Percentiles rank a stretch among this genome's conserved stretches.
These are phyloP conservation scores for Acanthamoeba sp. DNA, from an alignment of 208 protist species.

Conservation along the genomic window DNA sequence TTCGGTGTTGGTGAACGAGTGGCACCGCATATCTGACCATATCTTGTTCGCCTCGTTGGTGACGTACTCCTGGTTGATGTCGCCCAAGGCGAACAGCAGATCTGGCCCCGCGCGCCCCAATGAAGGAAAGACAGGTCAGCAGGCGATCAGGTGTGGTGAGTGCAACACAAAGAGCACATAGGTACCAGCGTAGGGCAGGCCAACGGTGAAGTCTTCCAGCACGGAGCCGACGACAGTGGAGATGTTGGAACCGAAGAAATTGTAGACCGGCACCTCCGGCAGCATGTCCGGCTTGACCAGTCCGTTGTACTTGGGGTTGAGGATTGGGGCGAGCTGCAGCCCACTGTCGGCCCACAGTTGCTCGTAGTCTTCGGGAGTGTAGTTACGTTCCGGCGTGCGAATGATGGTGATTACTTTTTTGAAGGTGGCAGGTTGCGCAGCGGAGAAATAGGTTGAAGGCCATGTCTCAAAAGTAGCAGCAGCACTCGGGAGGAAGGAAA, in stretches of 20 bases:
- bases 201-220: not conserved
- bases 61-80: not conserved
- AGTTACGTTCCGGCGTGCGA: not conserved
- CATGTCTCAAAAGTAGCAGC: not conserved
- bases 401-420: not conserved
- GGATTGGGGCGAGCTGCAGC: not conserved
- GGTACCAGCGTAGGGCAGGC: not conserved
- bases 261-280: not conserved
- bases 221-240: not conserved
- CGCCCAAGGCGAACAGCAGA: not conserved
- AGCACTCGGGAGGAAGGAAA: not conserved
- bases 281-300: not conserved
- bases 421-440: not conserved
- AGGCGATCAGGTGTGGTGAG: not conserved
- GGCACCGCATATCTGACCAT: not conserved
- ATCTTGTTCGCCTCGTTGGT: not conserved
- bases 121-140: not conserved
- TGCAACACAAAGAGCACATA: not conserved
- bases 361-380: not conserved
- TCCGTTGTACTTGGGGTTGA: conserved; percentile 6
- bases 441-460: not conserved
- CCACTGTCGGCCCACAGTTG: not conserved
- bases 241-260: conserved; percentile 4
- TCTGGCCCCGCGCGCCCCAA: no score
- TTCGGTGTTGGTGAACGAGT: not conserved